A percentile compares a stretch with the other conserved stretches of the same genome.
Conservation (phyloP, 106 monocot species). For the Hemerocallis citrina region DNA sequence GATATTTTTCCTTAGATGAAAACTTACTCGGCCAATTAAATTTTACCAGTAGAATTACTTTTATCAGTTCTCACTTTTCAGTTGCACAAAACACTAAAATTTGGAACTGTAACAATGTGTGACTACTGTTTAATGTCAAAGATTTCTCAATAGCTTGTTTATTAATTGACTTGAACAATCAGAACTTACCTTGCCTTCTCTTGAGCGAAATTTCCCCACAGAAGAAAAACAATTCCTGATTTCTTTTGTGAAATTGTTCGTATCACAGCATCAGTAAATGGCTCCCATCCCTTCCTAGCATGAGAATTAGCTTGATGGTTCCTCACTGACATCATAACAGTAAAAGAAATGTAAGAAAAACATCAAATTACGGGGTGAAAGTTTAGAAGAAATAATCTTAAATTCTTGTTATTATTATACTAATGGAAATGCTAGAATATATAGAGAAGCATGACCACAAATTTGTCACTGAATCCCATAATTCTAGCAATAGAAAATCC, state of each 20-base stretch:
- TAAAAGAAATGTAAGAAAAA: not conserved
- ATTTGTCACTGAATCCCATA: too few species aligned
- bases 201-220: constrained; percentile 98
- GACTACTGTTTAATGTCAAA: not conserved
- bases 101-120: not conserved
- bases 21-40: too few species aligned
- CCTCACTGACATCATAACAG: constrained; percentile 42
- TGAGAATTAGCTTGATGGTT: constrained; percentile 95
- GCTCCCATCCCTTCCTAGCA: constrained; percentile 98
- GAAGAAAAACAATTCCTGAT: constrained; percentile 76
- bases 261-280: constrained; percentile 85
- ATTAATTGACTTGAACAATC: not conserved
- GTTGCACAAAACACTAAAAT: too few species aligned
- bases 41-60: too few species aligned
- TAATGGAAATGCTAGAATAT: too few species aligned
- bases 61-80: too few species aligned
- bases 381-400: too few species aligned
- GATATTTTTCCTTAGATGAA: not conserved
- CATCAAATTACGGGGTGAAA: too few species aligned
- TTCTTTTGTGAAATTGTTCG: constrained; percentile 79
- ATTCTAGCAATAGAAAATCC: too few species aligned
- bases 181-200: constrained; percentile 54
- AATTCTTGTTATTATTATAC: too few species aligned
- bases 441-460: too few species aligned
- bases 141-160: not conserved